A percentile compares a stretch with the other conserved stretches of the same genome.
Evolutionary conservation across 306 rosid species (phyloP).

Genomic region (Glycine soja): DNA sequence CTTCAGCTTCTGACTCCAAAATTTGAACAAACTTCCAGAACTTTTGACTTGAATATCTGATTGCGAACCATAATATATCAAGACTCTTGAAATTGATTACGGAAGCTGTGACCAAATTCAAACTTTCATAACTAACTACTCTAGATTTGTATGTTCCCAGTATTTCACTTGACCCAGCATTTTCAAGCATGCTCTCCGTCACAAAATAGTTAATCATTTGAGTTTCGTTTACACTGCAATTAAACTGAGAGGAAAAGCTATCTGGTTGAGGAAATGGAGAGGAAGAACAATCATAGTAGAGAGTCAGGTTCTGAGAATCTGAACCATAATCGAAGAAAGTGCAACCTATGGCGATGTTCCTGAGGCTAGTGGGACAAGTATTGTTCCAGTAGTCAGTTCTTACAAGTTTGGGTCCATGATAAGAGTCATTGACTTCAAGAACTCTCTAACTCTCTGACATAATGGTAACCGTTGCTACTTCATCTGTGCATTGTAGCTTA

Average conservation of each 20-base stretch:
- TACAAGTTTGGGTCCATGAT: slow-evolving; percentile 44
- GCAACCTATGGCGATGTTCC: slow-evolving; percentile 39
- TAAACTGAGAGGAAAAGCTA: slow-evolving; percentile 37
- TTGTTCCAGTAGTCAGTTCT: slow-evolving; percentile 56
- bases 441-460: slow-evolving; percentile 39
- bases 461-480: slow-evolving; percentile 42
- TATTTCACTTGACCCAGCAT: not conserved
- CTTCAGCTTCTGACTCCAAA: slow-evolving; percentile 42
- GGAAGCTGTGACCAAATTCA: no score
- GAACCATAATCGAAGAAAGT: slow-evolving; percentile 40
- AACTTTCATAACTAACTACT: no score
- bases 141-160: slow-evolving; percentile 40
- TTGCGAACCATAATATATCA: no score
- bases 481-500: slow-evolving; percentile 50
- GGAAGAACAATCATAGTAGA: slow-evolving; percentile 55
- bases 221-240: slow-evolving; percentile 44
- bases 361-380: slow-evolving; percentile 43
- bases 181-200: slow-evolving; percentile 2
- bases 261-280: not conserved
- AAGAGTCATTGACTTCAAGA: slow-evolving; percentile 38
- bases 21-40: no score
- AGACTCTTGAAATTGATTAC: no score
- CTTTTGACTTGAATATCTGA: no score
- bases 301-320: slow-evolving; percentile 34
- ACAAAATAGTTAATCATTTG: slow-evolving; percentile 39